phyloP scores from a whole-genome alignment of 2,329 filamentous ascomycete species.

The Aspergillus pseudotamarii region DNA sequence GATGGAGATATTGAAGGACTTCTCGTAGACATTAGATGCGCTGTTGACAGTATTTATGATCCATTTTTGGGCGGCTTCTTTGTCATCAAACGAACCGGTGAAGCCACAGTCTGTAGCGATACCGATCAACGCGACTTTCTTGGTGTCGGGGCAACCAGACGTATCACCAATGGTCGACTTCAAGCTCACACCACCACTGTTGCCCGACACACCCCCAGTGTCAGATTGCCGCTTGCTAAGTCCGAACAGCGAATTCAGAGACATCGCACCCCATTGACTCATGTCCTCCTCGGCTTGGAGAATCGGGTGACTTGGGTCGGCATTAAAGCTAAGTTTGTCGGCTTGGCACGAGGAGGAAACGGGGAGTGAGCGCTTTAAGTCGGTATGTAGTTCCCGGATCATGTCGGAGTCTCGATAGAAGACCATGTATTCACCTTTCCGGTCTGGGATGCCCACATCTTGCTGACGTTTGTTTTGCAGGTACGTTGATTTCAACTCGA shows the following conservation, averaged over 20 bases:
- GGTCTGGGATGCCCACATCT: slow-evolving; percentile 66
- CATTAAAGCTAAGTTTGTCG: slow-evolving; percentile 79
- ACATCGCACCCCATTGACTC: slow-evolving; percentile 61
- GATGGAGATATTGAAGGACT: slow-evolving; percentile 90
- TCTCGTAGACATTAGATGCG: slow-evolving; percentile 85
- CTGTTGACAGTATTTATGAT: slow-evolving; percentile 83
- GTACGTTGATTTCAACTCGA: slow-evolving; percentile 77
- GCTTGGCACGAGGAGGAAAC: slow-evolving; percentile 65
- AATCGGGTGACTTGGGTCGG: slow-evolving; percentile 69
- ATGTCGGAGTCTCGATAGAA: slow-evolving; percentile 93
- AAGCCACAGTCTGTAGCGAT: slow-evolving; percentile 94
- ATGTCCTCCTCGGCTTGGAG: slow-evolving; percentile 55
- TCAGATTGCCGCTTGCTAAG: slow-evolving; percentile 66
- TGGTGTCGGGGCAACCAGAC: slow-evolving; percentile 82
- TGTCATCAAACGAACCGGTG: slow-evolving; percentile 68
- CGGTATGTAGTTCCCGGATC: slow-evolving; percentile 50
- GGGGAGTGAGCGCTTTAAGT: slow-evolving; percentile 64
- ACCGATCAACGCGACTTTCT: slow-evolving; percentile 87
- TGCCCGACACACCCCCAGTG: slow-evolving; percentile 68
- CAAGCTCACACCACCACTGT: slow-evolving; percentile 79
- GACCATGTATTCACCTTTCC: slow-evolving; percentile 76
- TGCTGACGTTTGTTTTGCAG: slow-evolving; percentile 68
- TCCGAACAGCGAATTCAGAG: slow-evolving; percentile 70
- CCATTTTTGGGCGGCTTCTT: slow-evolving; percentile 67
- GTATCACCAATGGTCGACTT: slow-evolving; percentile 77